Evolutionary conservation across 768 basidiomycete species (phyloP), one percentile per base, ranked within the genome.

Genomic region (Xerocomellus dryophilus): DNA sequence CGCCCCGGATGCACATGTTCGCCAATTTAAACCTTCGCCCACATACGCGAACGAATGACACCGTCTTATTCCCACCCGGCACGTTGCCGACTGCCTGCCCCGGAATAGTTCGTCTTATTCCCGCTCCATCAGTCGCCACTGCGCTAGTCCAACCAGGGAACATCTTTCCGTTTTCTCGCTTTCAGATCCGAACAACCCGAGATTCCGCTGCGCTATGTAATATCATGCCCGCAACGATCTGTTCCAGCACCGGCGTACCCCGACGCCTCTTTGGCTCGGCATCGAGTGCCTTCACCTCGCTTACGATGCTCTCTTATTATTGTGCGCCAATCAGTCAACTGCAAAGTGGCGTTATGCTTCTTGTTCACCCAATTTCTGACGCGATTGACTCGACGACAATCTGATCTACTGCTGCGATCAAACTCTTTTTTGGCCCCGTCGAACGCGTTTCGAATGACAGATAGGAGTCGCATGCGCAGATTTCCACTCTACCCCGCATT

Each of bases 381-480:
- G 20, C 56, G 50, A 61, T 63, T 54, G 49, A 14, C 57, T 31
- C 31, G 0, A 42, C 52, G 62, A 51, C 62, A 62, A 62, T 62
- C 61, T 56, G 61, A 62, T 62, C 62, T 61, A 11, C 53, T 55
- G 12, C 48, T 45, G 47, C 61, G 59, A 61, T 61, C 57, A 54
- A 48, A 36, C 39, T 43, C 56, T 31, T n/a, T 42, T 53, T 53
- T 15, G 27, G 34, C 38, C 32, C 51, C 20, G 46, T 45, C 46
- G 31, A 23, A 1, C 44, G n/a, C 43, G 21, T 47, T 43, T 14
- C 35, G 9, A 45, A 43, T 36, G 43, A 41, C 43, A 50, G 61
- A 58, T 62, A 59, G 51, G 61, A 62, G 58, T 15, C 7, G 2
- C 31, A 8, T 11, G 12, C 41, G n/a, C 52, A 56, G 53, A 58